Evolutionary conservation across 257 asterid species (phyloP).

Genomic region (Orobanche coerulescens): DNA sequence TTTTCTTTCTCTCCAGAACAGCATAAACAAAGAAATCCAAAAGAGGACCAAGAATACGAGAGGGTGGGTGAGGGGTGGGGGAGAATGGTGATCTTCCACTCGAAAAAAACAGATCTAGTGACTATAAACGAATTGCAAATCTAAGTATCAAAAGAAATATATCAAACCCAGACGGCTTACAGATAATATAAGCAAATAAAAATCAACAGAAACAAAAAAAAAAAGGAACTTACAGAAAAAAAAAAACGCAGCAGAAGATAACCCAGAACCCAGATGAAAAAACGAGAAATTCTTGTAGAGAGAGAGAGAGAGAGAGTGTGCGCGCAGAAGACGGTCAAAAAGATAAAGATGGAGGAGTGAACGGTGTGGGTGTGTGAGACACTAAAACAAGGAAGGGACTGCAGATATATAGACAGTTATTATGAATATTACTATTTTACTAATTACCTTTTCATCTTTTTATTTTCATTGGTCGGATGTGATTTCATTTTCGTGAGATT

Average conservation of each 20-base stretch:
- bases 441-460: no score
- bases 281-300: slow-evolving; percentile 20
- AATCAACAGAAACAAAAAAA: no score
- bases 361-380: slow-evolving; percentile 43
- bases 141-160: neutral
- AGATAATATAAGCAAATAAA: neutral
- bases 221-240: slow-evolving; percentile 26
- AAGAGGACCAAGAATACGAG: neutral
- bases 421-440: no score
- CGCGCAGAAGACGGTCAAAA: slow-evolving; percentile 17
- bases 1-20: neutral
- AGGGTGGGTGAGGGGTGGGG: no score
- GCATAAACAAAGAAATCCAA: neutral
- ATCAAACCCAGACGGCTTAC: neutral
- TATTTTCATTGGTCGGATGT: neutral
- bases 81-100: no score
- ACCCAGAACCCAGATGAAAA: slow-evolving; percentile 24
- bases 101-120: slow-evolving; percentile 27
- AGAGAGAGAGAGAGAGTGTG: slow-evolving; percentile 23
- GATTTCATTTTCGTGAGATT: slow-evolving; percentile 17
- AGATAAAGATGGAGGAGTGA: slow-evolving; percentile 32
- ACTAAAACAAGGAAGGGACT: slow-evolving; percentile 18
- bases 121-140: neutral
- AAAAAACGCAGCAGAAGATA: neutral
- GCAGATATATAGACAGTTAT: no score